Conservation (phyloP, 2,329 filamentous ascomycete species). For the Colletotrichum cereale region DNA sequence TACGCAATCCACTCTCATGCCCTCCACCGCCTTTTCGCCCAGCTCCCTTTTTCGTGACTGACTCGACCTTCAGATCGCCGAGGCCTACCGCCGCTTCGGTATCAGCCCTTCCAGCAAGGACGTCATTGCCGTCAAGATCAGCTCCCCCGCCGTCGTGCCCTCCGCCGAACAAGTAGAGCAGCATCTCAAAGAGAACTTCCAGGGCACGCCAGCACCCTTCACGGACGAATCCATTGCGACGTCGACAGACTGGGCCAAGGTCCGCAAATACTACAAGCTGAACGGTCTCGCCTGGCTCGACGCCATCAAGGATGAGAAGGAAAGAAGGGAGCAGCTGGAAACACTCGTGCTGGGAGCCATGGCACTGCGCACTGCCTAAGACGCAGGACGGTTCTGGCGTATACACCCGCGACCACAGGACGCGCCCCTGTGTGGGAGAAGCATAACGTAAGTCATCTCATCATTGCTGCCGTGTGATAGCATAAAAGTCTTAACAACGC, state of each 20-base stretch:
- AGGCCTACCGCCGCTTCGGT: slow-evolving; percentile 91
- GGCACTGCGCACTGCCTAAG: slow-evolving; percentile 73
- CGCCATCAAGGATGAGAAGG: slow-evolving; percentile 56
- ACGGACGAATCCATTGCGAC: slow-evolving; percentile 72
- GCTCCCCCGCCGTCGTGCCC: slow-evolving; percentile 61
- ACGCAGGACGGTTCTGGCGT: neutral
- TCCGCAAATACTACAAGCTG: slow-evolving; percentile 90
- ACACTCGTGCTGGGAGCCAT: slow-evolving; percentile 80
- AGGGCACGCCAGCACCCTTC: slow-evolving; percentile 71
- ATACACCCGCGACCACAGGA: neutral
- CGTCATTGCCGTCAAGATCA: slow-evolving; percentile 86
- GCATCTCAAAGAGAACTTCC: slow-evolving; percentile 72
- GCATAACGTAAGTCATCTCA: slow-evolving; percentile 10
- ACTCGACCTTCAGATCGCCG: slow-evolving; percentile 76
- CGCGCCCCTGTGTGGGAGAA: neutral
- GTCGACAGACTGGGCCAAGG: slow-evolving; percentile 74
- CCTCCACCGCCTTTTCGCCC: neutral
- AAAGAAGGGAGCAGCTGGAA: slow-evolving; percentile 71
- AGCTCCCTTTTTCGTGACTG: neutral
- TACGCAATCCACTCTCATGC: slow-evolving; percentile 50
- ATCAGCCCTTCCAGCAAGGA: slow-evolving; percentile 77
- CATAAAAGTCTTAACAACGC: neutral
- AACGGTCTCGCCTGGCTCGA: slow-evolving; percentile 69
- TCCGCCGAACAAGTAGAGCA: slow-evolving; percentile 62
- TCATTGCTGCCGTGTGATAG: neutral